phyloP scores from a whole-genome alignment of 306 rosid species.

The Acmispon strigosus region DNA sequence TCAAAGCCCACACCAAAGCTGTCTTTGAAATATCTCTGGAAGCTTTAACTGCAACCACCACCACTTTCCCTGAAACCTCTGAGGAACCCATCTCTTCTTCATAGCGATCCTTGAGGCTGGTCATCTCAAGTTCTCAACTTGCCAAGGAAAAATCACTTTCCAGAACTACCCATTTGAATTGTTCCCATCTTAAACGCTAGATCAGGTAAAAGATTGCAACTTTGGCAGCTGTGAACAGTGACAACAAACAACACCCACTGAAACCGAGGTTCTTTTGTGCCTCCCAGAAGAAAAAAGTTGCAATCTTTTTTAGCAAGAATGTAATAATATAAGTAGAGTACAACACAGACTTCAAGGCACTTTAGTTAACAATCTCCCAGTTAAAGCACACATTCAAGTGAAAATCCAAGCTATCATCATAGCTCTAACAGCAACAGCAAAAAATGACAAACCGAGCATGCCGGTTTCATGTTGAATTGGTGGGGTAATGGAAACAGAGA shows the following conservation, averaged over 20 bases:
- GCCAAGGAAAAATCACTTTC: neutral
- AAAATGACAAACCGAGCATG: constrained; percentile 17
- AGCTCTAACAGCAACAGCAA: too few relatives aligned
- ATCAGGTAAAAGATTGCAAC: constrained; percentile 35
- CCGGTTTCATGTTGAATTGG: constrained; percentile 24
- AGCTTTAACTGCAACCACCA: constrained; percentile 87
- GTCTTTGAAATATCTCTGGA: constrained; percentile 66
- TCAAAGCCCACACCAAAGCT: constrained; percentile 91
- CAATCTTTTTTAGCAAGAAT: neutral
- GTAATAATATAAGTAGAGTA: constrained; percentile 27
- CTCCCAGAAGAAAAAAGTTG: constrained; percentile 11
- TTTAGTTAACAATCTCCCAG: constrained; percentile 25
- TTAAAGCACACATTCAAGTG: constrained; percentile 16
- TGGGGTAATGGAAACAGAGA: constrained; percentile 13
- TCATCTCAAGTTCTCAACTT: constrained; percentile 49
- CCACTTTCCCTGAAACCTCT: constrained; percentile 59
- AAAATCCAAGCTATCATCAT: constrained; percentile 10
- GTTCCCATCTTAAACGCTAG: constrained; percentile 20
- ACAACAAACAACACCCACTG: constrained; percentile 26
- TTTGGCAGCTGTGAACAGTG: constrained; percentile 29
- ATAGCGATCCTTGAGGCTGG: constrained; percentile 29
- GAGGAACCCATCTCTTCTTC: constrained; percentile 36
- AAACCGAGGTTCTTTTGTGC: constrained; percentile 39
- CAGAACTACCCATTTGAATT: constrained; percentile 29
- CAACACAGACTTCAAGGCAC: constrained; percentile 50